phyloP scores from a whole-genome alignment of 306 rosid species.

The Rosa multiflora region DNA sequence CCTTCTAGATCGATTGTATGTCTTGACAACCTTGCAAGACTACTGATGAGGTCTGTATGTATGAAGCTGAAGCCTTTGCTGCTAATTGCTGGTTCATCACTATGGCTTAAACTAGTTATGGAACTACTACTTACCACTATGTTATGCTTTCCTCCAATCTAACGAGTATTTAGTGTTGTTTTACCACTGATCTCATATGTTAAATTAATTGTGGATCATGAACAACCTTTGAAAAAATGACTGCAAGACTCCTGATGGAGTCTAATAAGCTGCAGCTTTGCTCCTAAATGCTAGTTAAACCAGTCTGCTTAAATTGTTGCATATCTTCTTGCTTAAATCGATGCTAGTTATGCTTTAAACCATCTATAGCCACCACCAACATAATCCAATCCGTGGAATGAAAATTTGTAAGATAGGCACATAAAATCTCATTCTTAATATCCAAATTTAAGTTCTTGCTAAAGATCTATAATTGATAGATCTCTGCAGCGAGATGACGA shows the following conservation, averaged over 20 bases:
- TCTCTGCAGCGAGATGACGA: not conserved
- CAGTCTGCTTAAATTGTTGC: not conserved
- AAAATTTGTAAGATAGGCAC: no score
- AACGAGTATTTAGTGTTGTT: not conserved
- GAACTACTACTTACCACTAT: not conserved
- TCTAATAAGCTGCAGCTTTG: not conserved
- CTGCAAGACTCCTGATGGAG: not conserved
- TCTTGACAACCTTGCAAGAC: not conserved
- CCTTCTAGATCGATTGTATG: not conserved
- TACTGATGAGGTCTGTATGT: not conserved
- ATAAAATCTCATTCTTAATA: not conserved
- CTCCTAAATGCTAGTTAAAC: not conserved
- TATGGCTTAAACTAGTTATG: not conserved
- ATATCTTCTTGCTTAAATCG: not conserved
- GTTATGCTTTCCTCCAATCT: constrained; percentile 1
- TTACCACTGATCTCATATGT: not conserved
- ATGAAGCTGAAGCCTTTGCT: not conserved
- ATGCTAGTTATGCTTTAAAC: not conserved
- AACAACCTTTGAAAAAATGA: not conserved
- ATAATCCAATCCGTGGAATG: not conserved
- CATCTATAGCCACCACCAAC: not conserved
- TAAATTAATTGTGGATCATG: not conserved
- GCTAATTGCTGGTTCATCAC: not conserved
- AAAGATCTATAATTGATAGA: not conserved
- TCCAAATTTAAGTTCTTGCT: not conserved